Evolutionary conservation across 345 rosid species (phyloP), one percentile per base, ranked within the genome.

Genomic region (Hibiscus tridactylites): DNA sequence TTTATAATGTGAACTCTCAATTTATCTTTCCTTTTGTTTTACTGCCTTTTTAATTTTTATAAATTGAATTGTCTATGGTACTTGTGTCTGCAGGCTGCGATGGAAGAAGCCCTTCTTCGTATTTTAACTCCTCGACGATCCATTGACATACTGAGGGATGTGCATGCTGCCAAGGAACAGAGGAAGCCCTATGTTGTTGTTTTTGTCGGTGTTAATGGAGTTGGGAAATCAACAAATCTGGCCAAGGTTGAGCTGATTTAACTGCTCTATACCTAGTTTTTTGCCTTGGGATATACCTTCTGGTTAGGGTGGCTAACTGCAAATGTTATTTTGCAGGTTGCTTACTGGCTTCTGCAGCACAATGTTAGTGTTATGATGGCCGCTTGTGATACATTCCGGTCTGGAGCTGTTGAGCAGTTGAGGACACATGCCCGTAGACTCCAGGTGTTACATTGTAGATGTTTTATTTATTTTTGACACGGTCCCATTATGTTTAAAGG

Each of bases 371-470:
- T 90, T 66, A 92, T 90, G 99, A 95, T 95, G 97, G 99, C 99
- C 80, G 99, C 99, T 44, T 95, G 98, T 71, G 99, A 95, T 81
- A 95, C 99, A 72, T 95, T 95, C 81, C 88, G 99, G 31, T 87
- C 99, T 50, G 99, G 99, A 76, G 99, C 98, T 78, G 98, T 96
- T 76, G 99, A 96, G 82, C 99, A 96, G 81, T 79, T 96, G 73
- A 77, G 98, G 50, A 92, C 96, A 62, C 99, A 96, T 84, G 99
- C 98, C 72, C 96, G 98, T 52, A 91, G 99, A 75, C 83, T 96
- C 50, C 97, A 96, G 71, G 71, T 67, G 29, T 49, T 50, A n/a
- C 71, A 29, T 28, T 10, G 5, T 29, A 67, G 29, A 28, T 16
- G 39, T 28, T 67, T 13, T 28, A 50, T 67, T 49, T 21, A 21